phyloP scores from a whole-genome alignment of 73 alveolate genomes.

The Paramecium tetraurelia region DNA sequence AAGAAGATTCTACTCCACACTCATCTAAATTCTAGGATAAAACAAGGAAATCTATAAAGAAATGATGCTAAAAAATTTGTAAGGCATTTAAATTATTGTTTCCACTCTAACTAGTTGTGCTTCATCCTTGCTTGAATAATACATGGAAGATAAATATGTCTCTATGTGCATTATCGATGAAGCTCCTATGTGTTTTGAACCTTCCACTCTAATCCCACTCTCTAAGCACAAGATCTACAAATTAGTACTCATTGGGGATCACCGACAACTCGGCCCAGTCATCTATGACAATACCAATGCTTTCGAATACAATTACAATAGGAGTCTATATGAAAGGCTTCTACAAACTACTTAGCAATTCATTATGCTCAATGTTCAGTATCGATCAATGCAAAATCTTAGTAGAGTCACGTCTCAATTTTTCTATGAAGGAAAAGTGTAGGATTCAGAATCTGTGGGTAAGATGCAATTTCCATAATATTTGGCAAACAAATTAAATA shows the following conservation, averaged over 20 bases:
- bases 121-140: not conserved
- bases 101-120: slow-evolving; percentile 21
- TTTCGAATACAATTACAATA: not conserved
- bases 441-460: not conserved
- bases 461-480: not conserved
- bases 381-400: slow-evolving; percentile 22
- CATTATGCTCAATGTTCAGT: not conserved
- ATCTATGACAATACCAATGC: not conserved
- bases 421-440: not conserved
- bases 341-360: not conserved
- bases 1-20: not conserved
- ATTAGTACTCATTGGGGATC: slow-evolving; percentile 30
- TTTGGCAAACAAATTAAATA: not conserved
- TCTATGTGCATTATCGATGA: not conserved
- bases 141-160: not conserved
- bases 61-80: not conserved
- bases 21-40: not conserved
- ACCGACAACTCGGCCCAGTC: not conserved
- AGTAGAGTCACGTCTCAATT: not conserved
- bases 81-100: not conserved
- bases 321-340: slow-evolving; percentile 14
- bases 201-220: slow-evolving; percentile 23
- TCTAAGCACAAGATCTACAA: not conserved
- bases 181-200: slow-evolving; percentile 50
- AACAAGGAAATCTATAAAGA: not conserved